Conservation (phyloP, 2,329 filamentous ascomycete genomes). For the Colletotrichum zoysiae region DNA sequence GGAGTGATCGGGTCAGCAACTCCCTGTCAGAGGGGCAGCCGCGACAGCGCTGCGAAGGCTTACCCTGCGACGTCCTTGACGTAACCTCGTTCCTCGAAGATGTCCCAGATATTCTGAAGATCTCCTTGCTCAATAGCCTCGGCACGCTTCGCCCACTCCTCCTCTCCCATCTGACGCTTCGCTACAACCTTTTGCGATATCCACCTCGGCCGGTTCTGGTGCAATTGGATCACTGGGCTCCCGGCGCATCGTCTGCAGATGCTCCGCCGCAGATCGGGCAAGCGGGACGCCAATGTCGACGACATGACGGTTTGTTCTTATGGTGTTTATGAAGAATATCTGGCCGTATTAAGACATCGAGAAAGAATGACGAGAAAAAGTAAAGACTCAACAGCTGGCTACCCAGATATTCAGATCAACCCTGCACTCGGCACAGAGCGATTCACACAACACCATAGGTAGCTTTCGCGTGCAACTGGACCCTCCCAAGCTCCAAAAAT, state of each 20-base stretch:
- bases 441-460: conserved; percentile 10
- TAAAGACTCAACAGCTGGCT: not conserved
- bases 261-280: conserved; percentile 29
- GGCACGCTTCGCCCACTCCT: conserved; percentile 63
- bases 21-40: not conserved
- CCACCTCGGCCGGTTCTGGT: conserved; percentile 49
- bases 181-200: conserved; percentile 57
- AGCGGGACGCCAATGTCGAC: conserved; percentile 35
- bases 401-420: conserved; percentile 1
- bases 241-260: conserved; percentile 39
- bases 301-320: conserved; percentile 24
- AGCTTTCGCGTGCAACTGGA: conserved; percentile 16
- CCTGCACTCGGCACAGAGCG: conserved; percentile 9
- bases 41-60: conserved; percentile 23
- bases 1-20: conserved; percentile 27
- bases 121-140: conserved; percentile 63
- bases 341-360: conserved; percentile 4
- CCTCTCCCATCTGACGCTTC: conserved; percentile 58
- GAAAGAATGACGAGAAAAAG: conserved; percentile 8
- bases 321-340: not conserved
- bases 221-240: conserved; percentile 30
- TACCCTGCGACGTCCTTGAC: conserved; percentile 83
- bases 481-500: conserved; percentile 37
- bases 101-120: conserved; percentile 67
- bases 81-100: conserved; percentile 78